These are phyloP conservation scores for Vaccinium vitisidaea DNA, from an alignment of 148 eudicot genomes.

Conservation along the genomic window DNA sequence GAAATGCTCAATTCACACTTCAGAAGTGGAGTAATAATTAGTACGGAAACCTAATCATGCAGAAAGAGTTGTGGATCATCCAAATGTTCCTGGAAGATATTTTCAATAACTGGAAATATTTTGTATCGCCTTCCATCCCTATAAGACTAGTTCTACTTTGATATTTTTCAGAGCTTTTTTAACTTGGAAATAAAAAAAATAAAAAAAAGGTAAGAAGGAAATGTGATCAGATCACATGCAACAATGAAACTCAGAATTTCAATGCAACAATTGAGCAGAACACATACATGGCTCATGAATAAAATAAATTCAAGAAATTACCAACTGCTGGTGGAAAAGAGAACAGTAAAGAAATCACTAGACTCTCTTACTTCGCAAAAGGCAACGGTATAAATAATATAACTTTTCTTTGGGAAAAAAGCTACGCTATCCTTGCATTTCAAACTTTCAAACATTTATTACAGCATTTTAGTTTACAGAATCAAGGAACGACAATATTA, in stretches of 20 bases:
- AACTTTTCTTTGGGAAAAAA: too few relatives aligned
- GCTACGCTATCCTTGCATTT: too few relatives aligned
- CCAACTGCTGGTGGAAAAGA: not conserved
- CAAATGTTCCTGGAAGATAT: not conserved
- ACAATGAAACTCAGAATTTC: not conserved
- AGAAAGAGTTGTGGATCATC: not conserved
- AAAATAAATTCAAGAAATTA: not conserved
- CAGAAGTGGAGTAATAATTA: not conserved
- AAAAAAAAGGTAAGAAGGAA: not conserved
- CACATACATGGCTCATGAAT: not conserved
- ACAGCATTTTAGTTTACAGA: too few relatives aligned
- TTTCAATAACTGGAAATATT: constrained; percentile 15
- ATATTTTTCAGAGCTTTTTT: constrained; percentile 56
- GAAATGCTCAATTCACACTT: too few relatives aligned
- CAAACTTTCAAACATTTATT: too few relatives aligned
- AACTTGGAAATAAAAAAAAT: constrained; percentile 31
- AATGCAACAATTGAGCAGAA: not conserved
- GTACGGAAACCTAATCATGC: not conserved
- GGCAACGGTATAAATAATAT: too few relatives aligned
- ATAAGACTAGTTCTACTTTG: constrained; percentile 37
- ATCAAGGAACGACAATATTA: too few relatives aligned
- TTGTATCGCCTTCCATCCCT: constrained; percentile 37
- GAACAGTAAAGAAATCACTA: too few relatives aligned
- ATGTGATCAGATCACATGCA: not conserved
- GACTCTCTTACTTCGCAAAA: too few relatives aligned